Base-by-base conservation (phyloP, 192 early-diverging fungal species). In the Backusella australiensis region DNA sequence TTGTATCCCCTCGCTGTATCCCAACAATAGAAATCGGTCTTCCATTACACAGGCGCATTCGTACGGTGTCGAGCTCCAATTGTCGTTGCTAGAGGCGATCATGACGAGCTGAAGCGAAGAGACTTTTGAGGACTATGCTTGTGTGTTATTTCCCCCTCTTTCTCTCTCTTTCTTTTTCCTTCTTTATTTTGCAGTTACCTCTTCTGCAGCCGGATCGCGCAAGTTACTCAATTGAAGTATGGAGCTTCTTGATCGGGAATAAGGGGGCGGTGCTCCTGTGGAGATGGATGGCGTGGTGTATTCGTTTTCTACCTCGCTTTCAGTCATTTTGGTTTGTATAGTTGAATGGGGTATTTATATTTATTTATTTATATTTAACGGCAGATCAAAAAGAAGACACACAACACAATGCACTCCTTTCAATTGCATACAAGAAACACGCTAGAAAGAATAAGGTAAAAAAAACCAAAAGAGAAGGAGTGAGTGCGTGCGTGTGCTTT, bases 1-100 rank as follows among this genome's bases (percentile, higher is more conserved):
- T 19, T 82, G 75, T 7, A 81, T 36, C 14, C 80, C 77, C 21
- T 78, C 68, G 7, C 17, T 41, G 23, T 72, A 41, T 15, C 81
- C 81, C 39, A 82, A 38, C 34, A 82, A 29, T 6, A 82, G 38
- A 69, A 82, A 82, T 11, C 77, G 70, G 41, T 76, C 39, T 63
- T 81, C 77, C 34, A 82, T 23, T 9, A 78, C 74, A 69, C 74
- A 73, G 11, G 74, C 44, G 38, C 74, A 78, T 26, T 74, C 66
- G 35, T 82, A 82, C 2, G 72, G 73, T 17, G 72, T 41, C 0
- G 63, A 19, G n/a, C 49, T 46, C 17, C 44, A 71, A 34, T 44
- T 71, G 2, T 49, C 15, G 42, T 17, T 68, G 68, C 65, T 39
- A 12, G 41, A 46, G 7, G 73, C 23, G 0, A 75, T 14, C 70